Evolutionary conservation across 805 yeast genomes (phyloP).

Genomic region (Suhomyces faveliae): DNA sequence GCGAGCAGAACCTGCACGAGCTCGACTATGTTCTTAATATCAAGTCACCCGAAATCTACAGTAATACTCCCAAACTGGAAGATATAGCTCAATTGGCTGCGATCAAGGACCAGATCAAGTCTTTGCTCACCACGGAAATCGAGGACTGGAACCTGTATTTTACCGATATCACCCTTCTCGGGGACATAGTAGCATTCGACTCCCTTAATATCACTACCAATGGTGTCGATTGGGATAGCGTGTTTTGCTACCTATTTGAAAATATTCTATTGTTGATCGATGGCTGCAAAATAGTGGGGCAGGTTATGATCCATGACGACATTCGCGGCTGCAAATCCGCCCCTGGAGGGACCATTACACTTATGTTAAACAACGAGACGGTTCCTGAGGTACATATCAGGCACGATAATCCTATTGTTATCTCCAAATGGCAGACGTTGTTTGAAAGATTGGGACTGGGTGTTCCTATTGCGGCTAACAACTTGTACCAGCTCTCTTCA

Average conservation of each 20-base stretch:
- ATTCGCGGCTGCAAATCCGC: conserved; percentile 21
- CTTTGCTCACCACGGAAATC: not conserved
- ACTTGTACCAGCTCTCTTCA: conserved; percentile 46
- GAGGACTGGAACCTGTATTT: conserved; percentile 9
- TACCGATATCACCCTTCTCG: conserved; percentile 12
- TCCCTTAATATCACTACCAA: conserved; percentile 40
- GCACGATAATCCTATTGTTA: conserved; percentile 28
- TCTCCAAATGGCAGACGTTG: conserved; percentile 42
- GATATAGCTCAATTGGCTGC: not conserved
- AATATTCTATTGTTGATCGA: conserved; percentile 27
- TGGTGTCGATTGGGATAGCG: conserved; percentile 42
- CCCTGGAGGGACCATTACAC: conserved; percentile 20
- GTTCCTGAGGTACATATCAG: conserved; percentile 45
- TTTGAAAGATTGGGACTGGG: conserved; percentile 15
- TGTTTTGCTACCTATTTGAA: conserved; percentile 33
- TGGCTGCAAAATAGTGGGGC: conserved; percentile 36
- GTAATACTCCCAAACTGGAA: not conserved
- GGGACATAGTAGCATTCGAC: conserved; percentile 41
- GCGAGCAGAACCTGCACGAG: conserved; percentile 7
- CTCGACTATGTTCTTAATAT: conserved; percentile 19
- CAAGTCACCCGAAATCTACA: conserved; percentile 20
- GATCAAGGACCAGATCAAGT: not conserved
- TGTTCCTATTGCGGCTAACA: conserved; percentile 9
- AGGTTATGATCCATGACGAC: conserved; percentile 37
- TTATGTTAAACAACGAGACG: conserved; percentile 39